A percentile compares a stretch with the other conserved stretches of the same genome.
Conservation (phyloP, 2,329 filamentous ascomycete genomes). For the Hymenoscyphus linearis region DNA sequence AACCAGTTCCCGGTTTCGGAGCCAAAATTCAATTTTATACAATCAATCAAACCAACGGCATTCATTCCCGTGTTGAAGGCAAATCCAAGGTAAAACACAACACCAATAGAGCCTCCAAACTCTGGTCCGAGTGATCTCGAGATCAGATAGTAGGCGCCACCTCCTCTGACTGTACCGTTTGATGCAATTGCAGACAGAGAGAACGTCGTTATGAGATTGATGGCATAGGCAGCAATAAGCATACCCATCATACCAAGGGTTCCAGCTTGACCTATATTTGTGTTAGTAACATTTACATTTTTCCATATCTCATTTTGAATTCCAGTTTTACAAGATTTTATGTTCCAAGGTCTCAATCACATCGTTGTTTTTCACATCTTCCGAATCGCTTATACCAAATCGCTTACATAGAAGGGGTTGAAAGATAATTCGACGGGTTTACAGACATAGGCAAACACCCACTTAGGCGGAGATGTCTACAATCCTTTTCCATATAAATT, state of each 20-base stretch:
- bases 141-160: conserved; percentile 84
- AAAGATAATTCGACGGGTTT: neutral
- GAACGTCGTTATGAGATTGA: conserved; percentile 79
- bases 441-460: neutral
- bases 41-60: conserved; percentile 79
- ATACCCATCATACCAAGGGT: conserved; percentile 74
- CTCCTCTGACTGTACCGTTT: conserved; percentile 82
- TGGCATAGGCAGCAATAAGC: conserved; percentile 68
- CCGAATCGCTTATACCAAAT: no score
- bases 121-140: conserved; percentile 81
- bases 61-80: conserved; percentile 85
- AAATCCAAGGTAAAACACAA: conserved; percentile 87
- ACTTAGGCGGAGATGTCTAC: neutral
- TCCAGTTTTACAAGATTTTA: neutral
- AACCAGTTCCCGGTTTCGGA: conserved; percentile 48
- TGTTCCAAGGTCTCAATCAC: neutral
- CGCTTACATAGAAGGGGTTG: neutral
- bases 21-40: conserved; percentile 71
- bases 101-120: conserved; percentile 82
- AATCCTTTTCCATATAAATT: neutral
- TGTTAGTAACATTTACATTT: conserved; percentile 3
- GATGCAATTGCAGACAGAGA: conserved; percentile 86
- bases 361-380: neutral
- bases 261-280: conserved; percentile 52
- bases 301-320: neutral